Base-by-base conservation (phyloP, 192 early-diverging fungal species). In the Coemansia brasiliensis region DNA sequence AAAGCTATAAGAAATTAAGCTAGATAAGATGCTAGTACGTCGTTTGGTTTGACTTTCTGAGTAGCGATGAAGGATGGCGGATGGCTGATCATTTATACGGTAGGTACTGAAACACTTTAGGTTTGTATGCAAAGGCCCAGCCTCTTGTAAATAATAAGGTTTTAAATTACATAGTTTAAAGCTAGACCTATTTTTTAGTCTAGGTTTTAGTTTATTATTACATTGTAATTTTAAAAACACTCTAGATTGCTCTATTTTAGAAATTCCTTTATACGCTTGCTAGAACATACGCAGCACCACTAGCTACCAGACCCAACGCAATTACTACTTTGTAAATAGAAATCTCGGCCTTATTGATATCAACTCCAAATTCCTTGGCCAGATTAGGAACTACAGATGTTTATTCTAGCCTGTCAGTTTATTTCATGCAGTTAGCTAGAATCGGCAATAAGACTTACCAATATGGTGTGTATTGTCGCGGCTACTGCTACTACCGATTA, bases 221-320 rank as follows among this genome's bases (percentile, higher is more conserved):
- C 13, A 37, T 37, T 52, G 15, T 32, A 25, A 16, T 37, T 17
- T n/a, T 50, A 48, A 27, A 27, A 35, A 35, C n/a, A n/a, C 13
- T 51, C 49, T 24, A 24, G 49, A 43, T 43, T 18, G 41, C n/a
- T 16, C 41, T 2, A n/a, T 12, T 52, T 37, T n/a, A 37, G 8
- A 8, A n/a, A n/a, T n/a, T n/a, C n/a, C n/a, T n/a, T 25, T 21
- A 52, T 52, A 57, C 18, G 24, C 61, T 49, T 48, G 63, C 57
- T 16, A 77, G 55, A 12, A 51, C 57, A 40, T 77, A 77, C 7
- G 67, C 74, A 2, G 74, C 60, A 27, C 51, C 48, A 8, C 41
- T 35, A 16, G 63, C 74, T 12, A 61, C 29, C 11, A 56, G 35
- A 2, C 20, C 59, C n/a, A 77, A 42, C 2, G 32, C 52, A 20